phyloP scores from a whole-genome alignment of 2,329 filamentous ascomycete genomes.

The Pezicula radicicola region DNA sequence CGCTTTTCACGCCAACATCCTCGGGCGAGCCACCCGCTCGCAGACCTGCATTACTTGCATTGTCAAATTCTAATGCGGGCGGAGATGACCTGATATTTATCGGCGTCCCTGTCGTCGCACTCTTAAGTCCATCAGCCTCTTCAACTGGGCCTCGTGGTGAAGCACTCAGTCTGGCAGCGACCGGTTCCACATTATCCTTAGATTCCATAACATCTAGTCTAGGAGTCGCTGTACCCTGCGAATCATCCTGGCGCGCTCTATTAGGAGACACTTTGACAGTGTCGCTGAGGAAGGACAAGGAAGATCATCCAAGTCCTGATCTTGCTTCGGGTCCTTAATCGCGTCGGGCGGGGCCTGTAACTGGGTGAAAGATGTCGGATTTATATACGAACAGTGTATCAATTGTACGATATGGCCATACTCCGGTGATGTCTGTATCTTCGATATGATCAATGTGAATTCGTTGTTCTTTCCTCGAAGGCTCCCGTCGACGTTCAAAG shows the following conservation, averaged over 20 bases:
- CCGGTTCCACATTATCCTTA: slow-evolving; percentile 20
- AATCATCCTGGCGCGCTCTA: slow-evolving; percentile 25
- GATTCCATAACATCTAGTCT: slow-evolving; percentile 30
- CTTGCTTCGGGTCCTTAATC: not conserved
- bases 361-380: not conserved
- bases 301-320: slow-evolving; percentile 27
- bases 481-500: too few relatives aligned
- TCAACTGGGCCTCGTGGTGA: slow-evolving; percentile 13
- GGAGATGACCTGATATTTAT: slow-evolving; percentile 27
- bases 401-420: too few relatives aligned
- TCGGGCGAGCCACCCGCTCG: slow-evolving; percentile 9
- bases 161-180: slow-evolving; percentile 14
- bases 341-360: not conserved
- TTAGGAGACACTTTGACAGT: slow-evolving; percentile 30
- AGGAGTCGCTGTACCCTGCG: slow-evolving; percentile 23
- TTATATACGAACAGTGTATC: not conserved
- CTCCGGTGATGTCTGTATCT: too few relatives aligned
- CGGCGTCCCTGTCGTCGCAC: slow-evolving; percentile 16
- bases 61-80: slow-evolving; percentile 17
- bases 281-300: slow-evolving; percentile 26
- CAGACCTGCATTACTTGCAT: slow-evolving; percentile 17
- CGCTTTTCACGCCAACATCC: slow-evolving; percentile 43
- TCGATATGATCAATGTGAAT: too few relatives aligned
- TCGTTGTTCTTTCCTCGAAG: too few relatives aligned
- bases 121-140: slow-evolving; percentile 18